Base-by-base conservation (phyloP, 371 early-diverging fungal genomes). In the Amoeboaphelidium occidentale region DNA sequence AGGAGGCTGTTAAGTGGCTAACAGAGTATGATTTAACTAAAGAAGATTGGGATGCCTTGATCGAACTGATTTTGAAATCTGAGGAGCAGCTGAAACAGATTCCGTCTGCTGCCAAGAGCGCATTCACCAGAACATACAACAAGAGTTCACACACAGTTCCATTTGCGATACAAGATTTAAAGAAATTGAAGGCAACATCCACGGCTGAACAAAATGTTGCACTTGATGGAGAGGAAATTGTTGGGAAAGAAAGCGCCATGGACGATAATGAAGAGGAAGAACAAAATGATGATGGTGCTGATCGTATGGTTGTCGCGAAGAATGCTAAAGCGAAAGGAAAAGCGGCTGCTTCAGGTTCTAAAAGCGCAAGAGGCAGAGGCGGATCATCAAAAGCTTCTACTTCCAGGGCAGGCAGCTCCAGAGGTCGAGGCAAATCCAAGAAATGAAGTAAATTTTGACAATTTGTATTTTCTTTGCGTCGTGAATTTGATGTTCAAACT, bases 11-110 rank as follows among this genome's bases (percentile, higher is more conserved):
- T 28, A 63, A 76, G 2, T 50, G 73, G 10, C 81, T 98, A 83
- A 85, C 92, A 58, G 64, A 70, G 3, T 94, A 93, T 59, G 84
- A 79, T 55, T 58, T 98, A 43, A 75, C 70, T 49, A 70, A 77
- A 48, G 97, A 96, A 47, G 85, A 87, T 56, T 73, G 80, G 58
- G 92, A 92, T 21, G 63, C 76, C 0, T 57, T 96, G 23, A 55
- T 76, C 52, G 92, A 90, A 45, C 53, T 97, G 46, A 66, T 73
- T n/a, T 41, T 79, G 21, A 69, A 69, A 1, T 58, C 58, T 22
- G 12, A 39, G n/a, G 39, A 10, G 64, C 57, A 39, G 51, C 48
- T 73, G 46, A 70, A 69, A 49, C 55, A 57, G n/a, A 67, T 97
- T 3, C 68, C 79, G 1, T 55, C 82, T 0, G 69, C 64, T 1